Evolutionary conservation across 1,284 basidiomycete genomes (phyloP), one percentile per base, ranked within the genome.

Genomic region (Trichosporon coremiiforme): DNA sequence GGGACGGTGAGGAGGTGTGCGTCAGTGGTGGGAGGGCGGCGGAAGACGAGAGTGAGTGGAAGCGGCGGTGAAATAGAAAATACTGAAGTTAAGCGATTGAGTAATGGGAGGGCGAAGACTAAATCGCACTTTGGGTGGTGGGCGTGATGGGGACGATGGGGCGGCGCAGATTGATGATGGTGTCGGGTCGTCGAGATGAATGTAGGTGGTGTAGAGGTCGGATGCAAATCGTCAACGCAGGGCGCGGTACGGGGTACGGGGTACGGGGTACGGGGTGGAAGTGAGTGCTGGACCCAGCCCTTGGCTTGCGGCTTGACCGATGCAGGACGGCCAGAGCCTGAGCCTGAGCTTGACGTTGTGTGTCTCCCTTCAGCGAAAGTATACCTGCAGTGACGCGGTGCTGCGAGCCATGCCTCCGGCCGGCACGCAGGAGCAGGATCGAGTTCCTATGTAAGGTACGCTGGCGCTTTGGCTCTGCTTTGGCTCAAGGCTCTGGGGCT

Each of bases 61-160:
- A 64, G 64, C 64, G 36, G 64, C 57, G 57, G 29, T 60, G 57
- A 33, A 57, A 33, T 53, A 31, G 57, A 60, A 33, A 57, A 60
- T n/a, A n/a, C 20, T 60, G 35, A 60, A 31, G 57, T 60, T 33
- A 10, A 33, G 31, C 29, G 57, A 60, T 60, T 60, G 57, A 22
- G 29, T 60, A 60, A 60, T 60, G 57, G 57, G 57, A n/a, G 57
- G 13, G 22, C 25, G 55, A 31, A 57, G 25, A 31, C 25, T 57
- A 31, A 13, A 31, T 31, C 25, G 55, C 55, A 29, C 29, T 31
- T 9, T 29, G 8, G 55, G 25, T 15, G 55, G 63, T 36, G 63
- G 63, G 35, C 22, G 63, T 64, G 33, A 20, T 33, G 64, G 33
- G 63, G 63, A 22, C 47, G 63, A 64, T 13, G 13, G 25, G 36